Evolutionary conservation across 768 basidiomycete genomes (phyloP), one percentile per base, ranked within the genome.

Genomic region (Lactifluus hygrophoroides): DNA sequence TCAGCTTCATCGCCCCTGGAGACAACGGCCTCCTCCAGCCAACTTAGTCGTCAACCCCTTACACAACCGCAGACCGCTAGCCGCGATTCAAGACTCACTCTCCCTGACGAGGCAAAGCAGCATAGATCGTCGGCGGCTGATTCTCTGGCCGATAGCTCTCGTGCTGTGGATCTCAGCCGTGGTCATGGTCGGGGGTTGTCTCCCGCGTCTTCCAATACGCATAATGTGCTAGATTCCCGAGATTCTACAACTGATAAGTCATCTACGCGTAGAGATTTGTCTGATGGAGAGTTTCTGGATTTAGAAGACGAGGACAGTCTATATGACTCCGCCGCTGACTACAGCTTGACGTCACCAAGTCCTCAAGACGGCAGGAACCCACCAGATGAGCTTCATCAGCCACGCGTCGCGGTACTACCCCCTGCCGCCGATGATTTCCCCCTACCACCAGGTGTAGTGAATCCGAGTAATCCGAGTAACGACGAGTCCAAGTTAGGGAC

Each of bases 71-170:
- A 50, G 32, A 23, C 56, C 68, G 63, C 75, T 17, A 79, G 80
- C n/a, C 79, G 84, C 54, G 84, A 85, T 51, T 89, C 86, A 9
- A 78, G 79, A 23, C 80, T 85, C 50, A 81, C 84, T 34, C 75
- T 90, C 37, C 86, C 89, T 1, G 87, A 90, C 54, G 90, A 91
- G 68, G 85, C 88, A 16, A 81, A 76, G 62, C 82, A 79, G 48
- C 90, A 88, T 66, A 84, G 88, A 56, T 76, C 81, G 37, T 81
- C 78, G 64, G 83, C 87, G 79, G 71, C 71, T 37, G 86, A 88
- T 56, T 84, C 82, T 5, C 84, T 87, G 3, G 67, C 73, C 8
- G 71, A 79, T 27, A 85, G 81, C 65, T 82, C 85, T 6, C 69
- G 70, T 44, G 69, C 71, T 10, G 59, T 61, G 9, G 57, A 60